Evolutionary conservation across 192 early-diverging fungal genomes (phyloP), one percentile per base, ranked within the genome.

Genomic region (Umbelopsis vinacea): DNA sequence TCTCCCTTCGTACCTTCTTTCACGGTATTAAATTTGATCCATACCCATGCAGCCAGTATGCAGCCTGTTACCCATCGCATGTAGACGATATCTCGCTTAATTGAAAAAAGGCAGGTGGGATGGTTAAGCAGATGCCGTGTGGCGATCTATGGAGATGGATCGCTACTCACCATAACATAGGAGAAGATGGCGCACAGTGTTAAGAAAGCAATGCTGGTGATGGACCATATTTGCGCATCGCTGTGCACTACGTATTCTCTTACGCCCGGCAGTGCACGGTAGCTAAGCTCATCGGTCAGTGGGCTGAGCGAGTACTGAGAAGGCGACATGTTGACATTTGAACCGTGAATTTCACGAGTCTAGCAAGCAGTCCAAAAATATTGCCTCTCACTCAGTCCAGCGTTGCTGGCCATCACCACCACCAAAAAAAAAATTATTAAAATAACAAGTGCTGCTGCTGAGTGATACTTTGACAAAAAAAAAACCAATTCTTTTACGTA

Each of bases 11-110:
- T 69, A 79, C 78, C 78, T 79, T 78, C 57, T 69, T 74, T 78
- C n/a, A 81, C 73, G 21, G 63, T 71, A 24, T 38, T 78, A 26
- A 69, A n/a, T 52, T 81, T 81, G 63, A 67, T 55, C 66, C 77
- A 72, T 24, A 78, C 29, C 76, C 76, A 78, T 29, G 68, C 37
- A 21, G 54, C 22, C 15, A 69, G 40, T 7, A 48, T 7, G 4
- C 14, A 29, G 17, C 57, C 57, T 35, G 37, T 63, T 2, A 37
- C 29, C 57, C 57, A 63, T 14, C 26, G 26, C 14, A 17, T 35
- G 29, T 29, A 63, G 7, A 26, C 15, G 11, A 63, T 37, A 38
- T 22, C 23, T 5, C 33, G 5, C 57, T 63, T 26, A 0, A n/a
- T 29, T 2, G n/a, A 21, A 50, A 0, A 15, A 21, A 50, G n/a